These are phyloP conservation scores for Ustulina deusta DNA, from an alignment of 2,329 filamentous ascomycete genomes.

Conservation along the genomic window DNA sequence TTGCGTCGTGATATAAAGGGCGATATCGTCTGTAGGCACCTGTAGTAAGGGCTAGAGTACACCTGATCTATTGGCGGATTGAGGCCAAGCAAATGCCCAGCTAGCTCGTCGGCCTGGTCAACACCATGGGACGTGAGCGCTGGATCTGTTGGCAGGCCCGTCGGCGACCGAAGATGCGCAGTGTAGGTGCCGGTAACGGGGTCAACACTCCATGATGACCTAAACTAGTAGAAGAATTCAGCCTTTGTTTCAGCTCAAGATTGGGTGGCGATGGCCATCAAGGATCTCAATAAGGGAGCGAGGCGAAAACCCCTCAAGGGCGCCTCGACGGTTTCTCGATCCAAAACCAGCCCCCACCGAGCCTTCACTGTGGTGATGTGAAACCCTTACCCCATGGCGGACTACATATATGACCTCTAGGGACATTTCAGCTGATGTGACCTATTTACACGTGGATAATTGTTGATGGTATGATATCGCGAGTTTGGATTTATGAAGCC, in stretches of 20 bases:
- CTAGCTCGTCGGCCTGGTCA: slow-evolving; percentile 83
- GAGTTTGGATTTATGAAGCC: neutral
- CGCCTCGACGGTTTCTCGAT: neutral
- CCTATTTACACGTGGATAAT: neutral
- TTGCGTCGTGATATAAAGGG: slow-evolving; percentile 70
- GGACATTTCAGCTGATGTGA: slow-evolving; percentile 61
- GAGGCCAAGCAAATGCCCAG: slow-evolving; percentile 69
- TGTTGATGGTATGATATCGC: neutral
- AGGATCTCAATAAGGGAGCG: slow-evolving; percentile 1
- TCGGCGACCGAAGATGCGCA: slow-evolving; percentile 80
- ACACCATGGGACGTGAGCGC: slow-evolving; percentile 89
- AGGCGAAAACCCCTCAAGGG: neutral
- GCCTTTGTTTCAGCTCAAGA: slow-evolving; percentile 33
- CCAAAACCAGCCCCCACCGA: slow-evolving; percentile 2
- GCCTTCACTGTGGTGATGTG: neutral
- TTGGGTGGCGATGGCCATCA: slow-evolving; percentile 14
- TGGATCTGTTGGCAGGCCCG: slow-evolving; percentile 88
- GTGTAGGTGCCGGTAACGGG: slow-evolving; percentile 82
- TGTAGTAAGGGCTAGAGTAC: slow-evolving; percentile 88
- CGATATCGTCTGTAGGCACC: slow-evolving; percentile 85
- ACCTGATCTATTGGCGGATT: slow-evolving; percentile 78
- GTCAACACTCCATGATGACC: slow-evolving; percentile 90
- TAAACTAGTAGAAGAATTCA: slow-evolving; percentile 72
- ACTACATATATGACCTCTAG: slow-evolving; percentile 79
- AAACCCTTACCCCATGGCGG: slow-evolving; percentile 75